These are phyloP conservation scores for Hypoxylon trugodes DNA, from an alignment of 495 filamentous ascomycete genomes.

Conservation along the genomic window DNA sequence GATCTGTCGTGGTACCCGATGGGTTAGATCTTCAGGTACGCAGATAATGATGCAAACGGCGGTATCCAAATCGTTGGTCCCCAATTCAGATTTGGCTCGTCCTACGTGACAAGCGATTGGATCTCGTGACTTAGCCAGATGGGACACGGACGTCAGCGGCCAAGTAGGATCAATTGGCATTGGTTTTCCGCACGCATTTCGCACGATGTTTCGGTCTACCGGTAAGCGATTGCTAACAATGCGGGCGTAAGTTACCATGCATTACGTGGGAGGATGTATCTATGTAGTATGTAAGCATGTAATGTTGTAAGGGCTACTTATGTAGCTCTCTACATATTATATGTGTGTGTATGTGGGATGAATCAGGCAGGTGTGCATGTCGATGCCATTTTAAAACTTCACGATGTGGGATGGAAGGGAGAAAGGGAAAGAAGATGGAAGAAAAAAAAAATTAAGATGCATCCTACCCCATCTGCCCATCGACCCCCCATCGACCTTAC, in stretches of 20 bases:
- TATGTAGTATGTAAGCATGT: no score
- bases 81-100: slow-evolving; percentile 36
- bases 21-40: slow-evolving; percentile 40
- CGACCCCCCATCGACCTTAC: no score
- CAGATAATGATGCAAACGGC: slow-evolving; percentile 42
- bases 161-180: slow-evolving; percentile 18
- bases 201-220: slow-evolving; percentile 9
- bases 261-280: slow-evolving; percentile 20
- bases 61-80: slow-evolving; percentile 33
- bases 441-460: not conserved
- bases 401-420: not conserved
- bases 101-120: slow-evolving; percentile 44
- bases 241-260: slow-evolving; percentile 8
- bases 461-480: no score
- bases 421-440: not conserved
- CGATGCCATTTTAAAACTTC: slow-evolving; percentile 10
- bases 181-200: no score
- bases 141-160: slow-evolving; percentile 31
- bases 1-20: slow-evolving; percentile 42
- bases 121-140: slow-evolving; percentile 35
- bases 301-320: no score
- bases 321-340: no score
- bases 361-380: slow-evolving; percentile 27
- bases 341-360: slow-evolving; percentile 5
- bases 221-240: slow-evolving; percentile 16